Conservation (phyloP, 208 protist genomes). For the Porcisia deanei region DNA sequence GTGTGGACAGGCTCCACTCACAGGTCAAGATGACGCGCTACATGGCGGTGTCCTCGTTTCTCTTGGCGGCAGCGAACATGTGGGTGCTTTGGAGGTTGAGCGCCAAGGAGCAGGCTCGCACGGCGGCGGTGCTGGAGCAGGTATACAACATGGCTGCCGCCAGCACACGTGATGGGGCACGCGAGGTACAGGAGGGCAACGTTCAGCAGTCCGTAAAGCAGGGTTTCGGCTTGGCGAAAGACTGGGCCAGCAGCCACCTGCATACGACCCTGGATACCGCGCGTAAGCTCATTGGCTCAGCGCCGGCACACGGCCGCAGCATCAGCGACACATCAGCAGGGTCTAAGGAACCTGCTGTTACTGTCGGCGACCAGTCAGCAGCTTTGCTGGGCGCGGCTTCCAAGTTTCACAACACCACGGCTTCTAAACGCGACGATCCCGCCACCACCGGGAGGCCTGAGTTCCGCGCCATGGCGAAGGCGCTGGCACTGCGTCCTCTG, state of each 20-base stretch:
- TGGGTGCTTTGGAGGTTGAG: conserved; percentile 25
- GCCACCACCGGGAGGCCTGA: conserved; percentile 12
- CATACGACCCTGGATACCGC: not conserved
- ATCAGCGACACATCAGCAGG: not conserved
- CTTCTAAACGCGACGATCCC: too few relatives aligned
- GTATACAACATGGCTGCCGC: conserved; percentile 40
- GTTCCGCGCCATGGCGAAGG: conserved; percentile 35
- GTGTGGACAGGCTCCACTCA: conserved; percentile 37
- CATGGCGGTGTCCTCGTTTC: conserved; percentile 34
- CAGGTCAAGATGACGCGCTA: conserved; percentile 46
- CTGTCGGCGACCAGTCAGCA: not conserved
- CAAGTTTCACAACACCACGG: not conserved
- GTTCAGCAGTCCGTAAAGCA: conserved; percentile 4
- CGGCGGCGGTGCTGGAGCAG: conserved; percentile 38
- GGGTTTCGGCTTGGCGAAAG: conserved; percentile 4
- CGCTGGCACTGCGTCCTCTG: conserved; percentile 31
- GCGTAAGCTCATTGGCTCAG: not conserved
- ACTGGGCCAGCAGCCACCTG: conserved; percentile 10
- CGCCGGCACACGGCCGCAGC: not conserved
- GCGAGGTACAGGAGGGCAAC: not conserved
- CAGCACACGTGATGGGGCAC: not conserved
- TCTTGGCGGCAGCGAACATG: conserved; percentile 37
- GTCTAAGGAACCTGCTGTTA: not conserved
- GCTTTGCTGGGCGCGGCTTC: not conserved
- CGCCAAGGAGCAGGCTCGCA: conserved; percentile 29